Evolutionary conservation across 495 filamentous ascomycete genomes (phyloP).

Genomic region (Pyrenula aspistea): DNA sequence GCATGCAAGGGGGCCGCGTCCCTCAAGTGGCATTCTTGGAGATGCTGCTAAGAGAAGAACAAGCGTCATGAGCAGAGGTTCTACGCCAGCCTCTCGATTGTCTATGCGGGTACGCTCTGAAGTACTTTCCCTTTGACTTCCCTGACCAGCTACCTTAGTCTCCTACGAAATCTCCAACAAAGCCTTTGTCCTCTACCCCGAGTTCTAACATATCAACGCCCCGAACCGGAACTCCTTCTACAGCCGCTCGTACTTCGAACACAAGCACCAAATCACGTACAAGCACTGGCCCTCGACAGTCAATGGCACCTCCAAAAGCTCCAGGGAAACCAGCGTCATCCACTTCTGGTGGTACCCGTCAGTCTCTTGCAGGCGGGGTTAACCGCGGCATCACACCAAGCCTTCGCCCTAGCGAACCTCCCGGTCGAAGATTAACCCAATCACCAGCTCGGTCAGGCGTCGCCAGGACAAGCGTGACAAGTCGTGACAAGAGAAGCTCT

Average conservation of each 20-base stretch:
- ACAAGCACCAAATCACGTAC: slow-evolving; percentile 38
- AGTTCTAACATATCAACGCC: slow-evolving; percentile 35
- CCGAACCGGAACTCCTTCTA: slow-evolving; percentile 47
- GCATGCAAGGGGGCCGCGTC: slow-evolving; percentile 16
- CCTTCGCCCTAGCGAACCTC: background rate
- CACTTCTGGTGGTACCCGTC: background rate
- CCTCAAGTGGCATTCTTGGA: slow-evolving; percentile 19
- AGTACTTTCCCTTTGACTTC: slow-evolving; percentile 4
- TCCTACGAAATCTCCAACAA: slow-evolving; percentile 69
- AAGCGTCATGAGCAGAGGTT: slow-evolving; percentile 32
- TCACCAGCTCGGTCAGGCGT: background rate
- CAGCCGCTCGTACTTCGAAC: slow-evolving; percentile 21
- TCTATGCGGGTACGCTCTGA: slow-evolving; percentile 44
- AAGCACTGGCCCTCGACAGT: slow-evolving; percentile 40
- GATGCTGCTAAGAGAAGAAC: slow-evolving; percentile 22
- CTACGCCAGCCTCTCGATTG: slow-evolving; percentile 29
- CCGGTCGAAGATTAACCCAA: background rate
- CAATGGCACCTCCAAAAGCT: slow-evolving; percentile 54
- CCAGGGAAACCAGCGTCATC: slow-evolving; percentile 10
- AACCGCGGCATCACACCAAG: background rate
- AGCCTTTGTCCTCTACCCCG: slow-evolving; percentile 46
- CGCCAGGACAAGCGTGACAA: background rate
- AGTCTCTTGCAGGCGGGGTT: background rate
- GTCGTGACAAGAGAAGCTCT: background rate
- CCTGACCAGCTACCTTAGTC: slow-evolving; percentile 33